Conservation (phyloP, 495 filamentous ascomycete species). For the Tuber brumale region DNA sequence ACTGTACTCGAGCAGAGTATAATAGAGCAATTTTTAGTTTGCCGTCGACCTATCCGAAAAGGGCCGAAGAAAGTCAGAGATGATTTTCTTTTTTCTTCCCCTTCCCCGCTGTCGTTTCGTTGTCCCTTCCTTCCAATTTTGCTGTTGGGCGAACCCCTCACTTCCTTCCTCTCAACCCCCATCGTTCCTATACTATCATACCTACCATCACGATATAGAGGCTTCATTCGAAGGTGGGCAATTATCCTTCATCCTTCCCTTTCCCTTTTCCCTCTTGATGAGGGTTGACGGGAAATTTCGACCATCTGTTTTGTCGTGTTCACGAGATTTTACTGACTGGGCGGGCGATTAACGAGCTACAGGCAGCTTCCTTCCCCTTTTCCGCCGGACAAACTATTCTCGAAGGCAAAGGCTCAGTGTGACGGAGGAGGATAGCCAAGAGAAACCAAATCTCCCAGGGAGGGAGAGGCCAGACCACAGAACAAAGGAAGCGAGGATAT, state of each 20-base stretch:
- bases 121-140: conserved; percentile 19
- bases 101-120: conserved; percentile 20
- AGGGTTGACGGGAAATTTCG: neutral
- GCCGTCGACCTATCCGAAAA: neutral
- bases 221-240: neutral
- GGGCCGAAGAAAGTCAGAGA: neutral
- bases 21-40: neutral
- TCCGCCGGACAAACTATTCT: conserved; percentile 11
- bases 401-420: conserved; percentile 10
- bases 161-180: conserved; percentile 12
- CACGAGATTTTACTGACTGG: conserved; percentile 1
- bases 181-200: conserved; percentile 9
- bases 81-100: neutral
- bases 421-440: conserved; percentile 15
- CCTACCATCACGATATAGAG: neutral
- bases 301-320: neutral
- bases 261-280: neutral
- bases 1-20: neutral
- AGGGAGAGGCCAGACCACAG: conserved; percentile 14
- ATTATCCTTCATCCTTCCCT: neutral
- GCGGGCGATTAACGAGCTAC: conserved; percentile 11
- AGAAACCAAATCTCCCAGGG: conserved; percentile 13
- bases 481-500: conserved; percentile 22
- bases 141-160: conserved; percentile 8
- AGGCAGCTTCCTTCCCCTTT: conserved; percentile 6